Percentiles rank a stretch among this genome's conserved stretches.
Conservation (phyloP, 2,329 filamentous ascomycete genomes). For the Cladophialophora yegresii region DNA sequence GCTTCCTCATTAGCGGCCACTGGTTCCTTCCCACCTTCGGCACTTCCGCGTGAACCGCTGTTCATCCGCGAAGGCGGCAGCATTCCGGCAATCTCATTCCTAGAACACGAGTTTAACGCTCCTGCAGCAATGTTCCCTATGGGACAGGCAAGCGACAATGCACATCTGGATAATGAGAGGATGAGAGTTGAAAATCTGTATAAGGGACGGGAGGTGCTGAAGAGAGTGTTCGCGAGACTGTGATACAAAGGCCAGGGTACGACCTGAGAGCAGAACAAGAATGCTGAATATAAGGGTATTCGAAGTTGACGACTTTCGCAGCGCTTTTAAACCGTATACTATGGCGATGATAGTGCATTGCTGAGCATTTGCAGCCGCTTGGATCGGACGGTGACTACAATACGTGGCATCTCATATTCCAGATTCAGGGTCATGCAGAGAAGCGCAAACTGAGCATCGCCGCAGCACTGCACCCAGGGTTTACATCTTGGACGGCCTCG, state of each 20-base stretch:
- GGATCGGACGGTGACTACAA: background rate
- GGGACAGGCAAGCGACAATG: slow-evolving; percentile 89
- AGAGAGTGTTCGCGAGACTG: slow-evolving; percentile 67
- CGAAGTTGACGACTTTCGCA: background rate
- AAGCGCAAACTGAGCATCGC: background rate
- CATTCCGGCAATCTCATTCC: slow-evolving; percentile 88
- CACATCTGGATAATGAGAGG: slow-evolving; percentile 94
- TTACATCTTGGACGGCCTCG: background rate
- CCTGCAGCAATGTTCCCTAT: slow-evolving; percentile 66
- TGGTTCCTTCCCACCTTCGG: slow-evolving; percentile 33
- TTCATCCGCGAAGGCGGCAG: slow-evolving; percentile 96
- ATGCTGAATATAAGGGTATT: background rate
- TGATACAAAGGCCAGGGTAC: background rate
- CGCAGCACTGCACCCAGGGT: background rate
- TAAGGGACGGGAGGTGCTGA: slow-evolving; percentile 90
- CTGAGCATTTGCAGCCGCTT: background rate
- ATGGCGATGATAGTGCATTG: background rate
- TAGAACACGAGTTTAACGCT: slow-evolving; percentile 37
- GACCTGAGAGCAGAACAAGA: background rate
- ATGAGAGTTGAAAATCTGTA: slow-evolving; percentile 82
- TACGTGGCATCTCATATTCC: background rate
- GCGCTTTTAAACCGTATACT: background rate
- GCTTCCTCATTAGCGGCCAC: slow-evolving; percentile 45
- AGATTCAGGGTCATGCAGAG: background rate
- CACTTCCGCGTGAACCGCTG: slow-evolving; percentile 46